Base-by-base conservation (phyloP, 495 filamentous ascomycete species). In the Hyaloscypha finlandica region DNA sequence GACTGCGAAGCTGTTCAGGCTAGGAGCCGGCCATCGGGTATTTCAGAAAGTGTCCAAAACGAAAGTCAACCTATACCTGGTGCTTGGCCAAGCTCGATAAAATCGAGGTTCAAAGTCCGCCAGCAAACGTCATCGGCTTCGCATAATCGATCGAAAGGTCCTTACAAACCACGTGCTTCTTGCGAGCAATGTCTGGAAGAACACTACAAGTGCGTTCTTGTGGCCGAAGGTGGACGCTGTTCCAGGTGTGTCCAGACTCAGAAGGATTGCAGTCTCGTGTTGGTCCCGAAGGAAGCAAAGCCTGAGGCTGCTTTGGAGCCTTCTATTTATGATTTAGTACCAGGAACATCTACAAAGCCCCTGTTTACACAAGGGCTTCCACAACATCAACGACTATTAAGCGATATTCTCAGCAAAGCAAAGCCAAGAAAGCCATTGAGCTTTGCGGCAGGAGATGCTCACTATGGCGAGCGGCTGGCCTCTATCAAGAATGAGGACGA, bases 151-250 rank as follows among this genome's bases (percentile, higher is more conserved):
- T 20, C 31, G 19, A 60, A 39, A 39, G 29, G 20, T 14, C 6
- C 9, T 19, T 20, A 16, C 32, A 35, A 60, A n/a, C 55, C 20
- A 57, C 12, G 29, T 11, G 9, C 55, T 19, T 39, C 58, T 16
- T 60, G 58, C 20, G 9, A 42, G 33, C n/a, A 60, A 25, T 35
- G 25, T 16, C 35, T 60, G 16, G 30, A 60, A 22, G 30, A 60
- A 33, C 58, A 60, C 22, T 60, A 60, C 32, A 60, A 39, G 22
- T 60, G 58, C 33, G 55, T 57, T 12, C 29, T 16, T 57, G 19
- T 25, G 16, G 16, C 55, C 20, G 14, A 9, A 60, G 31, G 20
- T 25, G 2, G 12, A 42, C 2, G 1, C 6, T 39, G 30, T 42
- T 37, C 30, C 8, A 42, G 20, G 37, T 60, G 22, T 42, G 14